Conservation (phyloP, 805 yeast genomes). For the Lachancea kluyveri region DNA sequence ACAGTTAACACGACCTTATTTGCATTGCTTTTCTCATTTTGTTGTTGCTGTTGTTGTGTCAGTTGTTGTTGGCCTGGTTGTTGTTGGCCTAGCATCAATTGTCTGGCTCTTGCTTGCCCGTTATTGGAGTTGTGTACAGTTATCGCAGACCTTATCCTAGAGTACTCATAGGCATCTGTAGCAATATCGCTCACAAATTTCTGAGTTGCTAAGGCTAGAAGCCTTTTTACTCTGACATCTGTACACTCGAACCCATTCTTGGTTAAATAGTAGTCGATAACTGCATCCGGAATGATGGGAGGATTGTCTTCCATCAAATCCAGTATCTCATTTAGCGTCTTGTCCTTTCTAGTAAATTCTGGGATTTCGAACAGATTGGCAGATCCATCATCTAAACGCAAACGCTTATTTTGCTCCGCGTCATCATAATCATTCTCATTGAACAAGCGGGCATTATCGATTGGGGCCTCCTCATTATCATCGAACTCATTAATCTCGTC, state of each 20-base stretch:
- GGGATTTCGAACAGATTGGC: constrained; percentile 47
- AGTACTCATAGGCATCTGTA: constrained; percentile 92
- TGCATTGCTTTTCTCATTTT: constrained; percentile 35
- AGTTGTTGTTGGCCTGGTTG: constrained; percentile 39
- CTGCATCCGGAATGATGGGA: constrained; percentile 95
- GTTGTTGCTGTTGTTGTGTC: constrained; percentile 37
- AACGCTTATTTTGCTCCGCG: constrained; percentile 19
- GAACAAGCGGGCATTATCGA: constrained; percentile 18
- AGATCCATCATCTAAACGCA: constrained; percentile 23
- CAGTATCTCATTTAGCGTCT: constrained; percentile 75
- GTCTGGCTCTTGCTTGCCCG: constrained; percentile 81
- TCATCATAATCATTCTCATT: constrained; percentile 12
- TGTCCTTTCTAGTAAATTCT: constrained; percentile 69
- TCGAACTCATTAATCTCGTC: constrained; percentile 32
- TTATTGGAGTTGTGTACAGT: constrained; percentile 81
- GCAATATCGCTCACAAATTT: constrained; percentile 92
- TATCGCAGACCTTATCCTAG: constrained; percentile 82
- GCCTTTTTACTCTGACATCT: constrained; percentile 71
- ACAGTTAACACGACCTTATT: constrained; percentile 84
- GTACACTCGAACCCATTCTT: constrained; percentile 80
- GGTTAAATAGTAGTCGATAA: constrained; percentile 83
- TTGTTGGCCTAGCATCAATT: constrained; percentile 59
- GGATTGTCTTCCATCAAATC: constrained; percentile 90
- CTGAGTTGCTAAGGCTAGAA: constrained; percentile 92
- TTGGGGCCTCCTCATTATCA: constrained; percentile 29